Base-by-base conservation (phyloP, 139 green algal species). In the Micractinium conductrix region DNA sequence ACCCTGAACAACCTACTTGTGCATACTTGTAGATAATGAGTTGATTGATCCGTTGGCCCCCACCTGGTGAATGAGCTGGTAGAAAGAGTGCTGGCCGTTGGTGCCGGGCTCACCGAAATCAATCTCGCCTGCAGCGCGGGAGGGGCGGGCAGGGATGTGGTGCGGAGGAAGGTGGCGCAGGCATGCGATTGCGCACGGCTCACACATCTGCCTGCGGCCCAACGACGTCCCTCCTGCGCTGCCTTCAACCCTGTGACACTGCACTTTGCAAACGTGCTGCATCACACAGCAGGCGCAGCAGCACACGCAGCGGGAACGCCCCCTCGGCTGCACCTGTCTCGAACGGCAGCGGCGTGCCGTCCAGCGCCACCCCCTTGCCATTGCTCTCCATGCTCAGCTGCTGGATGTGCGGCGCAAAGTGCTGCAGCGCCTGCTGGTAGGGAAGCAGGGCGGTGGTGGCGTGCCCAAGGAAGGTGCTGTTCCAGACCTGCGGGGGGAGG, bases 51-150 rank as follows among this genome's bases (percentile, higher is more conserved):
- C 9, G 62, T 28, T 69, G 26, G 2, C 16, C 65, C 68, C 35
- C 42, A 78, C 70, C 70, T 96, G 90, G 73, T 88, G 80, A 24
- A 91, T 45, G 10, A 91, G 81, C 95, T 99, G 97, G 92, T 99
- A 99, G 91, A 99, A 99, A 33, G 93, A 98, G 94, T 99, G 97
- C 95, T 99, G 97, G 28, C 97, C 97, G 87, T 99, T 99, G 87
- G 97, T 99, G 76, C 97, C 97, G 3, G 97, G 97, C 95, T 99
- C 97, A 40, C 97, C 97, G 93, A 99, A 99, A 87, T 99, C 97
- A 42, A 99, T 96, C 93, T 99, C 96, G 28, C 92, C 93, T 53
- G 88, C 75, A 50, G 38, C 35, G 38, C 70, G n/a, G n/a, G n/a
- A n/a, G n/a, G n/a, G n/a, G n/a, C n/a, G n/a, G n/a, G n/a, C n/a